phyloP scores from a whole-genome alignment of 208 protist genomes.

The Plasmodiophora brassicae region DNA sequence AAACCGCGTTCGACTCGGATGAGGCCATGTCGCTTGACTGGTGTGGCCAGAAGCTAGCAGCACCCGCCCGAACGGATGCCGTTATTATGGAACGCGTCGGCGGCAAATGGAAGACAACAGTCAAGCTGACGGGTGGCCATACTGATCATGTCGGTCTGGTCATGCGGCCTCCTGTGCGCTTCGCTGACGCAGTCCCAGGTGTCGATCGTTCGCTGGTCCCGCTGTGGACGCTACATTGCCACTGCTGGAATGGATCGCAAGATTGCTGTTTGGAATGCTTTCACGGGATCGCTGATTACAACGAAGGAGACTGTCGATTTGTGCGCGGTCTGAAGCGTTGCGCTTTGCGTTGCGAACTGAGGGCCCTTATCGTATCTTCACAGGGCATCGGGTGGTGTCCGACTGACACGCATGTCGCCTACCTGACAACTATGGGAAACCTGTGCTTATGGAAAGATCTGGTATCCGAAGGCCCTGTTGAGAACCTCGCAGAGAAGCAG shows the following conservation, averaged over 20 bases:
- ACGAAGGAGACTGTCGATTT: neutral
- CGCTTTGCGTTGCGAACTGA: neutral
- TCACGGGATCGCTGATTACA: neutral
- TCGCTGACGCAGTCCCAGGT: neutral
- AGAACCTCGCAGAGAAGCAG: too few species aligned
- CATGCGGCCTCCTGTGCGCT: neutral
- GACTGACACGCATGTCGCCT: neutral
- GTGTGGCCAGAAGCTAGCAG: neutral
- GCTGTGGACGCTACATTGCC: neutral
- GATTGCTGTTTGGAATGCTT: neutral
- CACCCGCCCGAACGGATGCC: neutral
- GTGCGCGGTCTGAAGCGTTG: neutral
- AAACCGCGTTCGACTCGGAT: neutral
- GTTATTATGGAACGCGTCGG: neutral
- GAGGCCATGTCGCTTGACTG: neutral
- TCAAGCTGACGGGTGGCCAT: neutral
- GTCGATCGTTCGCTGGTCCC: constrained; percentile 5
- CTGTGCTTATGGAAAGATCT: neutral
- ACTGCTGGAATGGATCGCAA: neutral
- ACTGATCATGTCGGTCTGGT: neutral
- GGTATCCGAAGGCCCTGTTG: neutral
- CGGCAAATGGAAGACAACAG: neutral
- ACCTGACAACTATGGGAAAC: neutral
- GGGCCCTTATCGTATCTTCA: too few species aligned
- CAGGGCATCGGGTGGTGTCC: too few species aligned